Conservation (phyloP, 495 filamentous ascomycete species). For the Amniculicola lignicola region DNA sequence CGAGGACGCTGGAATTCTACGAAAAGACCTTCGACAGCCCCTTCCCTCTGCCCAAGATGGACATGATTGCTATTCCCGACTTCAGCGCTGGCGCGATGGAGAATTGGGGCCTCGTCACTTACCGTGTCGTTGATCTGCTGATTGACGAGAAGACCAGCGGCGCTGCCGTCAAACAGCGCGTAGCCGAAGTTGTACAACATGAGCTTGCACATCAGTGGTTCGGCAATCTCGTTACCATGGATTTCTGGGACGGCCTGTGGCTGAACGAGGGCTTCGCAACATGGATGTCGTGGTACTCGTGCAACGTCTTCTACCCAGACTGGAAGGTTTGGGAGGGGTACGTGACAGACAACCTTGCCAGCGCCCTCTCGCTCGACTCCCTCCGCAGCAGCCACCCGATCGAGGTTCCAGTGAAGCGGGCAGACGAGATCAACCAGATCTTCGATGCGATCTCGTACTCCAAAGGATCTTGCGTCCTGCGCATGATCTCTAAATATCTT, state of each 20-base stretch:
- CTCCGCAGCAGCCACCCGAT: conserved; percentile 94
- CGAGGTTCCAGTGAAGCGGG: conserved; percentile 91
- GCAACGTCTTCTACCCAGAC: conserved; percentile 87
- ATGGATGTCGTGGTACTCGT: conserved; percentile 73
- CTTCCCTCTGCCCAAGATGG: conserved; percentile 82
- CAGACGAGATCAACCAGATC: conserved; percentile 96
- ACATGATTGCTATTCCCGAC: conserved; percentile 96
- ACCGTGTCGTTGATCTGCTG: conserved; percentile 86
- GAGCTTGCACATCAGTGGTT: conserved; percentile 99
- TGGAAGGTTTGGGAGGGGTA: conserved; percentile 99
- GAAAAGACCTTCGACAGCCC: conserved; percentile 71
- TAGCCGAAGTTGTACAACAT: conserved; percentile 94
- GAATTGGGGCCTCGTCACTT: conserved; percentile 97
- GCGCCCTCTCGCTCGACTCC: conserved; percentile 83
- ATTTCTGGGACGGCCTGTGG: conserved; percentile 99
- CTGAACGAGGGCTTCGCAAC: conserved; percentile 98
- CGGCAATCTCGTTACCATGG: conserved; percentile 98
- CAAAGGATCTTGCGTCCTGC: conserved; percentile 91
- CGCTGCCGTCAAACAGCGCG: conserved; percentile 86
- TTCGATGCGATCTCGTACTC: conserved; percentile 98
- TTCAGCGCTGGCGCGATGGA: conserved; percentile 96
- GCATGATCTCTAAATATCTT: conserved; percentile 95
- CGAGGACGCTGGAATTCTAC: conserved; percentile 67
- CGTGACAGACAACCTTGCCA: conserved; percentile 85
- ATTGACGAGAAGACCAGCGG: conserved; percentile 89